phyloP scores from a whole-genome alignment of 345 rosid genomes.

The Brassica rapa region DNA sequence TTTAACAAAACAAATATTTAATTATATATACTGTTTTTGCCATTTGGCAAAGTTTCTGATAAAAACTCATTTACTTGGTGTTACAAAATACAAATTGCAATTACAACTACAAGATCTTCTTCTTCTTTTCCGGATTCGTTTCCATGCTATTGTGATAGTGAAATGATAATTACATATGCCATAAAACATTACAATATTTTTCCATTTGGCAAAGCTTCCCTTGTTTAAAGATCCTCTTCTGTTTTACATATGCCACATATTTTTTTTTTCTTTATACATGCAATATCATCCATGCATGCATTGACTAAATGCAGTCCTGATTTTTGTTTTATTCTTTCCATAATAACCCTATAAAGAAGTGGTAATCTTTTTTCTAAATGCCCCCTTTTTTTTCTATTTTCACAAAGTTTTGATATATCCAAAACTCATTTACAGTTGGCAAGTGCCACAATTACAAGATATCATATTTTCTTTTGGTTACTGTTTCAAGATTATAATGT shows the following conservation, averaged over 20 bases:
- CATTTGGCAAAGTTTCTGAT: not conserved
- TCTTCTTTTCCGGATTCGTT: not conserved
- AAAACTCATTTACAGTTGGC: not conserved
- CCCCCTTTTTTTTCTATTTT: not conserved
- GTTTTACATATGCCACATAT: not conserved
- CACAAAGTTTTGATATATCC: not conserved
- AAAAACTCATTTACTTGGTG: not conserved
- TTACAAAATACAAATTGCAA: not conserved
- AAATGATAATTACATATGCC: not conserved
- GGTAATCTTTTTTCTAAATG: not conserved
- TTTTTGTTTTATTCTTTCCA: not conserved
- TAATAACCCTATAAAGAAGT: not conserved
- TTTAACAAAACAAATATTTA: not conserved
- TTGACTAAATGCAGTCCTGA: not conserved
- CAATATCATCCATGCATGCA: not conserved
- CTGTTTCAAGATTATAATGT: not conserved
- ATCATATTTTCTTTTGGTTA: not conserved
- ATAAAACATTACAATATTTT: not conserved
- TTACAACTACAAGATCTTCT: not conserved
- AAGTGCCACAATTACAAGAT: not conserved
- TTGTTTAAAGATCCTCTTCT: not conserved
- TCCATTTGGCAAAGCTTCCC: conserved; percentile 7
- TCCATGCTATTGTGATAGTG: not conserved
- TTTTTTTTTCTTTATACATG: not conserved
- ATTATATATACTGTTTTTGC: not conserved